phyloP scores from a whole-genome alignment of 2,329 filamentous ascomycete genomes.

The Dryadomyces quercus-mongolicae region DNA sequence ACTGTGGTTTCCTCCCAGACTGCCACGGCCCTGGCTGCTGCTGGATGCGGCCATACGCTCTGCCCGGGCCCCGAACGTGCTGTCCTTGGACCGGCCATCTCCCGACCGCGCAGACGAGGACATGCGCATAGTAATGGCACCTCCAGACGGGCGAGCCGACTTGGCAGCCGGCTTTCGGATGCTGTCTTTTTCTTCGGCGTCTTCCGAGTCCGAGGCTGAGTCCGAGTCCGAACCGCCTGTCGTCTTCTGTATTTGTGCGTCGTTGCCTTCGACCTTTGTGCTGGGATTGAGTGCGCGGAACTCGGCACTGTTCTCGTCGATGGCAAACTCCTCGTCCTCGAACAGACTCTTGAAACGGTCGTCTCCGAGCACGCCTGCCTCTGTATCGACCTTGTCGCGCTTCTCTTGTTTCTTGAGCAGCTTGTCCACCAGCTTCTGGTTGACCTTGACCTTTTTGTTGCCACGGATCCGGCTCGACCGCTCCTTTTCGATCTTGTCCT shows the following conservation, averaged over 20 bases:
- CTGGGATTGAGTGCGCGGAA: conserved; percentile 86
- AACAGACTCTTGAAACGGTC: conserved; percentile 81
- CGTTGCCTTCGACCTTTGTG: conserved; percentile 38
- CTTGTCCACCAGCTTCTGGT: conserved; percentile 68
- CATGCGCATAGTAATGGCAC: conserved; percentile 46
- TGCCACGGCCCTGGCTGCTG: conserved; percentile 22
- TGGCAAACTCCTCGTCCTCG: conserved; percentile 82
- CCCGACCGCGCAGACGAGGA: conserved; percentile 56
- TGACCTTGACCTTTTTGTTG: conserved; percentile 96
- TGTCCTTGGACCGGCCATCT: conserved; percentile 42
- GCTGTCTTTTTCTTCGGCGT: conserved; percentile 23
- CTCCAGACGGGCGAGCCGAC: conserved; percentile 2
- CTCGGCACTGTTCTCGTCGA: conserved; percentile 81
- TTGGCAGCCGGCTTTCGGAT: conserved; percentile 9
- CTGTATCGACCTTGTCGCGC: conserved; percentile 42
- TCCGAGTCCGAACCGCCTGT: conserved; percentile 13
- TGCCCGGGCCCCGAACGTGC: conserved; percentile 41
- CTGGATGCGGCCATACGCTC: conserved; percentile 26
- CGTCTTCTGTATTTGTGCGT: neutral
- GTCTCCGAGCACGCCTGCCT: conserved; percentile 63
- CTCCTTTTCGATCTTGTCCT: conserved; percentile 94
- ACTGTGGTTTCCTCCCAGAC: conserved; percentile 25
- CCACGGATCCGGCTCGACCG: conserved; percentile 89
- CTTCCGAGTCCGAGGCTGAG: conserved; percentile 23
- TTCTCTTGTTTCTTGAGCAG: conserved; percentile 53